These are phyloP conservation scores for Cutaneotrichosporon sp. DNA, from an alignment of 1,284 basidiomycete genomes.

Conservation along the genomic window DNA sequence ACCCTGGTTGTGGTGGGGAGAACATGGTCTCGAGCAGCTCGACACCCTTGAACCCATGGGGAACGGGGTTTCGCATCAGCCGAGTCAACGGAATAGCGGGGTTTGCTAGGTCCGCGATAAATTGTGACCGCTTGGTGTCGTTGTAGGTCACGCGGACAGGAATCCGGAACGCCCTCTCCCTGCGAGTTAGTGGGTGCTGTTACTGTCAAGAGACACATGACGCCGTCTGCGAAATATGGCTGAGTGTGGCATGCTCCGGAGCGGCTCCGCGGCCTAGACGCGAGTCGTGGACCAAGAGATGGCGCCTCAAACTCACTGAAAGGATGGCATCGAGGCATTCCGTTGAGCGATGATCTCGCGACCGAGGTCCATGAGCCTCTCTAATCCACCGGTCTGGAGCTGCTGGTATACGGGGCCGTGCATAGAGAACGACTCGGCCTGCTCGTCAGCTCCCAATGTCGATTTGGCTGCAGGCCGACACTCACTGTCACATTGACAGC, in stretches of 20 bases:
- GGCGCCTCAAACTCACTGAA: slow-evolving; percentile 18
- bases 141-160: slow-evolving; percentile 85
- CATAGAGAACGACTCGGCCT: slow-evolving; percentile 56
- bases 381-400: slow-evolving; percentile 54
- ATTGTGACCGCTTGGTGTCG: slow-evolving; percentile 78
- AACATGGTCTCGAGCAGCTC: slow-evolving; percentile 86
- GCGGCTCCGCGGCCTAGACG: no score
- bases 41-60: slow-evolving; percentile 87
- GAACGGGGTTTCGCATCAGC: slow-evolving; percentile 76
- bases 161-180: slow-evolving; percentile 71
- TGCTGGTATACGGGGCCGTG: slow-evolving; percentile 54
- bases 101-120: slow-evolving; percentile 88
- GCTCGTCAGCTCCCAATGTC: slow-evolving; percentile 5
- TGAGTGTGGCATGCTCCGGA: no score
- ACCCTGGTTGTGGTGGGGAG: slow-evolving; percentile 23
- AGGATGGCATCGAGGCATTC: slow-evolving; percentile 38
- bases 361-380: slow-evolving; percentile 71
- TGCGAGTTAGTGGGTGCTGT: slow-evolving; percentile 35
- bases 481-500: slow-evolving; percentile 51
- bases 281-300: no score
- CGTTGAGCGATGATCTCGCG: slow-evolving; percentile 67
- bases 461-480: not conserved
- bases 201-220: no score
- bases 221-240: no score
- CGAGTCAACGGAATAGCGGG: slow-evolving; percentile 80